Base-by-base conservation (phyloP, 2,329 filamentous ascomycete genomes). In the Dactylellina drechsleri region DNA sequence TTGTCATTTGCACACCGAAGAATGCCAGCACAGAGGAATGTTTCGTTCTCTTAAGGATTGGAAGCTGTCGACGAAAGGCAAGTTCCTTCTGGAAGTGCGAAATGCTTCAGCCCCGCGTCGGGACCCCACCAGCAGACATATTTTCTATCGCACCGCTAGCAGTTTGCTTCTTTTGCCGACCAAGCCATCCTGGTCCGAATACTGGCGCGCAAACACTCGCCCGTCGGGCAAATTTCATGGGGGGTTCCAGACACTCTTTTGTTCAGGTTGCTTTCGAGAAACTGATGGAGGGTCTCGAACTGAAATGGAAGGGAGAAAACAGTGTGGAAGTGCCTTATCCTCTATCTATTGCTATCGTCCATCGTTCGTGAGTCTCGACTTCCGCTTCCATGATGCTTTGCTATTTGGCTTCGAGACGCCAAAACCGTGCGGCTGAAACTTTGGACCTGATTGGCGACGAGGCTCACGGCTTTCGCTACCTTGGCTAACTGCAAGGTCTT, bases 101-200 rank as follows among this genome's bases (percentile, higher is more conserved):
- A 74, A 67, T 58, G 20, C 40, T 67, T 56, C 70, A 74, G 70
- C 70, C 70, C 70, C 70, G 70, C 70, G 68, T 74, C 57, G 70
- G 43, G 60, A 66, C 70, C 70, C 70, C 70, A 64, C 70, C 59
- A 45, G 43, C 43, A 28, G 28, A 53, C 20, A 36, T 36, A 36
- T 36, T 7, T 36, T 7, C 10, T 58, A 73, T 73, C 68, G 68
- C 68, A 49, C 61, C 62, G 68, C 61, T 67, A 61, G 62, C 61
- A 36, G 36, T 66, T 60, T 73, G 59, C 52, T 47, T 20, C 26
- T 50, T 12, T 54, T 50, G 41, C 66, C 59, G 54, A 43, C 59
- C 36, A 67, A 53, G n/a, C 15, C 16, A 66, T 54, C 68, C 61
- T 31, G 68, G 26, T 53, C 53, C 47, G 20, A 15, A 36, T 16